Base-by-base conservation (phyloP, 2,329 filamentous ascomycete species). In the Epichloe amarillans region DNA sequence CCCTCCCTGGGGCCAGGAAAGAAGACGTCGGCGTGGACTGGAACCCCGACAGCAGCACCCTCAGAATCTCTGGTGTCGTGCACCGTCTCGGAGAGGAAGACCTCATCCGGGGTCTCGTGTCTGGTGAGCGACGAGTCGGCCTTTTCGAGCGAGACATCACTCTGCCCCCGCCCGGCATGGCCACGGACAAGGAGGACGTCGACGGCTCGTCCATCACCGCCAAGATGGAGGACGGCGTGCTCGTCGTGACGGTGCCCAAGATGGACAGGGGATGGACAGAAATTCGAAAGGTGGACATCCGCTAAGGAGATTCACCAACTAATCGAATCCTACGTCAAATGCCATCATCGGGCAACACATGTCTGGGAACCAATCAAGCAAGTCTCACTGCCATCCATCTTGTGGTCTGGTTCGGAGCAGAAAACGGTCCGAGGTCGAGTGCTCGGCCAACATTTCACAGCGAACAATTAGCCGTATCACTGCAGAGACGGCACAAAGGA, bases 241-340 rank as follows among this genome's bases (percentile, higher is more conserved):
- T 94, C 57, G 72, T 83, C 37, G 74, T 94, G n/a, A 81, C 78
- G n/a, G 79, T 94, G 2, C 86, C 86, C 7, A 90, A 88, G 71
- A 60, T 78, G 7, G 80, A 84, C 61, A 78, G 73, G 65, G 80
- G 80, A 57, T 81, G 80, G 71, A 84, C 80, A 57, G 77, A 82
- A 59, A 72, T 82, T 53, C 74, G 72, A 61, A 76, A 76, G 64
- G 73, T 83, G 40, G 77, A 82, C 51, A 75, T 82, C 54, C 66
- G 76, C 58, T 78, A 66, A 40, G 21, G 26, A 4, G 26, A 11
- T 30, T 30, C 26, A 2, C 3, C 8, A 30, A 30, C 26, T 30
- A 11, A 30, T 11, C 26, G 3, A 30, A 11, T 30, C 26, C 23
- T 26, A 30, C 8, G 4, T 30, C 8, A 30, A 30, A 10, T 30